Evolutionary conservation across 1,139 yeast species (phyloP).

Genomic region (Taiozyma sp.): DNA sequence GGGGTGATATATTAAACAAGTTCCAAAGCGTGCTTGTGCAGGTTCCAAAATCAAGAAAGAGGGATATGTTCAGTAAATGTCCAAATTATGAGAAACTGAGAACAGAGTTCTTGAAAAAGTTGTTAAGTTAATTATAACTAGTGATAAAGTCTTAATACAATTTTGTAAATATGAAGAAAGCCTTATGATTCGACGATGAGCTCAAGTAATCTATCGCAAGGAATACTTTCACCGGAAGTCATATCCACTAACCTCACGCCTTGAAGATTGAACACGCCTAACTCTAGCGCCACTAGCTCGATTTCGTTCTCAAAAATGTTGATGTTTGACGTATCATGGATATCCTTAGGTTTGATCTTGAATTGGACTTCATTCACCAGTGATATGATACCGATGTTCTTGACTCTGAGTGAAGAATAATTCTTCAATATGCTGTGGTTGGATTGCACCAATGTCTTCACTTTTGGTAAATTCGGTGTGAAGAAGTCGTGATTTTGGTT

Average conservation of each 20-base stretch:
- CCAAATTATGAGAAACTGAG: slow-evolving; percentile 23
- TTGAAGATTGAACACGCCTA: slow-evolving; percentile 61
- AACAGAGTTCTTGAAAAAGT: slow-evolving; percentile 22
- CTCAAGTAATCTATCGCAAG: slow-evolving; percentile 67
- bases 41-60: slow-evolving; percentile 24
- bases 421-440: slow-evolving; percentile 23
- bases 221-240: slow-evolving; percentile 62
- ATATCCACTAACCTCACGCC: slow-evolving; percentile 65
- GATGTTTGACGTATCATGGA: slow-evolving; percentile 38
- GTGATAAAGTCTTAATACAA: background rate
- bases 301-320: slow-evolving; percentile 65
- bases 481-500: slow-evolving; percentile 26
- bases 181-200: slow-evolving; percentile 48
- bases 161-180: background rate
- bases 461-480: slow-evolving; percentile 28
- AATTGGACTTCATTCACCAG: slow-evolving; percentile 54
- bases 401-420: slow-evolving; percentile 36
- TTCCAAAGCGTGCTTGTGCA: slow-evolving; percentile 28
- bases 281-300: slow-evolving; percentile 54
- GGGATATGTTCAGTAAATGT: slow-evolving; percentile 17
- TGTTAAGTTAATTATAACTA: slow-evolving; percentile 15
- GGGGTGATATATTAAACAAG: slow-evolving; percentile 14
- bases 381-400: slow-evolving; percentile 48
- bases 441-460: slow-evolving; percentile 19
- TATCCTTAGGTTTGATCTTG: slow-evolving; percentile 25